These are phyloP conservation scores for Grosmannia penicillata DNA, from an alignment of 2,329 filamentous ascomycete genomes.

Conservation along the genomic window DNA sequence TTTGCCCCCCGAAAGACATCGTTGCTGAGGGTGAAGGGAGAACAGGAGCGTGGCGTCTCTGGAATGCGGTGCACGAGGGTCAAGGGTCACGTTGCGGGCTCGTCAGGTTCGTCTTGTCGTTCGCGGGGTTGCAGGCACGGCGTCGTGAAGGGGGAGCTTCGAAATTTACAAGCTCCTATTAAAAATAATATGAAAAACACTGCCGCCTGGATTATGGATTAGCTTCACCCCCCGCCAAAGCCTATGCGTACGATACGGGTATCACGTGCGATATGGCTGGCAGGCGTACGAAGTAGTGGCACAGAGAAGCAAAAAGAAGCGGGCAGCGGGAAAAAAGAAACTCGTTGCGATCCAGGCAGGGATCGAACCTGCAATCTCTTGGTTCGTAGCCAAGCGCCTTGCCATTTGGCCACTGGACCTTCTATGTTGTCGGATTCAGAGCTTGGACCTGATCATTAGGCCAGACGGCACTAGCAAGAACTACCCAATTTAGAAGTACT, in stretches of 20 bases:
- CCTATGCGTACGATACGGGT: background rate
- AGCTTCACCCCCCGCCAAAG: background rate
- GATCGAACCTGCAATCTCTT: constrained; percentile 23
- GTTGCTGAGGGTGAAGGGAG: constrained; percentile 11
- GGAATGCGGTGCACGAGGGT: no score
- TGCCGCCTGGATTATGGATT: background rate
- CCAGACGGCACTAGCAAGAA: background rate
- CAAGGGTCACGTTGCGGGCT: no score
- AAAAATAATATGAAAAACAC: background rate
- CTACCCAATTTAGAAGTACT: no score
- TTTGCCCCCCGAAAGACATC: constrained; percentile 96
- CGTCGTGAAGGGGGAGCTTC: background rate
- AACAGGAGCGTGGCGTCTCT: background rate
- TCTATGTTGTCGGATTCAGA: no score
- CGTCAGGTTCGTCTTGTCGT: no score
- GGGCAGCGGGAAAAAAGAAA: no score
- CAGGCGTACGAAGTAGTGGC: background rate
- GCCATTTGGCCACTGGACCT: constrained; percentile 17
- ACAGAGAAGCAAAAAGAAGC: no score
- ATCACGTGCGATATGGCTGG: background rate
- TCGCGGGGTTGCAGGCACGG: no score
- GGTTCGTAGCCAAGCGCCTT: constrained; percentile 23
- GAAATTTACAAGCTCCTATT: constrained; percentile 1
- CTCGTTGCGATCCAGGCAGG: constrained; percentile 18
- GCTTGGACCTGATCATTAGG: no score